These are phyloP conservation scores for Ilex asprella DNA, from an alignment of 257 asterid species.

Conservation along the genomic window DNA sequence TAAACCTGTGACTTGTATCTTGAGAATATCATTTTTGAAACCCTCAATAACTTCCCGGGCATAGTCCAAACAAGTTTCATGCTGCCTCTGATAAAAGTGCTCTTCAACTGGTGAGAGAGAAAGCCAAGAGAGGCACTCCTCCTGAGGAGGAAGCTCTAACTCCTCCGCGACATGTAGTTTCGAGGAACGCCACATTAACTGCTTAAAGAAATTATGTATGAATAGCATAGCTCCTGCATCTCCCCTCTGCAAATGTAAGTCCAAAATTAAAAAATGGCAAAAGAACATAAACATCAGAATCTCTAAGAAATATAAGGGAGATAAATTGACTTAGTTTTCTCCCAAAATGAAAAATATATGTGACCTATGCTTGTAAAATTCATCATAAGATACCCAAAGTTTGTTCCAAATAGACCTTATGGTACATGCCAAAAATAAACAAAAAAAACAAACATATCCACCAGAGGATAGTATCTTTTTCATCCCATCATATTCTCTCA, in stretches of 20 bases:
- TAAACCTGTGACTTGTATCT: slow-evolving; percentile 51
- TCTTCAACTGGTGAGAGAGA: slow-evolving; percentile 80
- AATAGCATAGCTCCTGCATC: slow-evolving; percentile 74
- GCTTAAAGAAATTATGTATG: slow-evolving; percentile 61
- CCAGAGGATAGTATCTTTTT: no score
- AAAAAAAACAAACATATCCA: no score
- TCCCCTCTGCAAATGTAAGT: slow-evolving; percentile 54
- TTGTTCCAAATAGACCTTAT: no score
- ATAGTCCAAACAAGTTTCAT: slow-evolving; percentile 83
- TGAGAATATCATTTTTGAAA: slow-evolving; percentile 45
- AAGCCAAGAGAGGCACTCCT: slow-evolving; percentile 84
- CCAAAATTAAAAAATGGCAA: not conserved
- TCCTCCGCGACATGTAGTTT: slow-evolving; percentile 79
- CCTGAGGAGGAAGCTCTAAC: slow-evolving; percentile 84
- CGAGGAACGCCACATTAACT: slow-evolving; percentile 92
- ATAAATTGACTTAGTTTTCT: no score
- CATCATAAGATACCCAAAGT: no score
- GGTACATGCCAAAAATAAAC: no score
- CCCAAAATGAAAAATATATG: no score
- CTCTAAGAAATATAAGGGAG: not conserved
- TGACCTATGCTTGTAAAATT: no score
- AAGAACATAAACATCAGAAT: not conserved
- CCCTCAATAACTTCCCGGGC: slow-evolving; percentile 82
- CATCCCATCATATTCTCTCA: no score
- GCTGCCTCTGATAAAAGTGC: slow-evolving; percentile 92